Conservation (phyloP, 441 rosid genomes). For the Jatropha multifida region DNA sequence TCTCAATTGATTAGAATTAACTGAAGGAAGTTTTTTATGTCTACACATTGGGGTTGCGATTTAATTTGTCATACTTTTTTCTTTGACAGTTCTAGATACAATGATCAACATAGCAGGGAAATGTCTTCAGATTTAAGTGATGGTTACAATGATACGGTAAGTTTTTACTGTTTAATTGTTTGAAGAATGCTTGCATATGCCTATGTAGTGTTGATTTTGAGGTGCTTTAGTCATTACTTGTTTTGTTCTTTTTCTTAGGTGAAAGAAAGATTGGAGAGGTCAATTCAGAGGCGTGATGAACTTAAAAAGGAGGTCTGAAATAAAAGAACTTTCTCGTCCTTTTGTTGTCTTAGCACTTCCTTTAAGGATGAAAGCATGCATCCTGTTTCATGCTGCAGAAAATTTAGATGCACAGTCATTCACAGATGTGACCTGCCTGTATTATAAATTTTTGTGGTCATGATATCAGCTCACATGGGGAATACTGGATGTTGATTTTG, state of each 20-base stretch:
- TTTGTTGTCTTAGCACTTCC: not conserved
- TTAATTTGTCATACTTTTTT: constrained; percentile 18
- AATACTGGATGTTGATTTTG: not conserved
- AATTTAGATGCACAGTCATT: not conserved
- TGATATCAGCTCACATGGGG: not conserved
- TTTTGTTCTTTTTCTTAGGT: constrained; percentile 41
- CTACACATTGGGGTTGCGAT: constrained; percentile 8
- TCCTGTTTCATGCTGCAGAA: not conserved
- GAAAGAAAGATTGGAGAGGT: constrained; percentile 53
- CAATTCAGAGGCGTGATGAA: constrained; percentile 46
- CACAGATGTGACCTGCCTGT: not conserved
- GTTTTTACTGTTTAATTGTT: constrained; percentile 13
- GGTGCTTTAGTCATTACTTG: not conserved
- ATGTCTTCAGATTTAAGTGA: constrained; percentile 50
- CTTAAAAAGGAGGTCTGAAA: constrained; percentile 62
- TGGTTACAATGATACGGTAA: constrained; percentile 51
- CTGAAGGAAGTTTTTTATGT: not conserved
- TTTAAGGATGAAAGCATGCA: not conserved
- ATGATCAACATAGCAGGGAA: constrained; percentile 43
- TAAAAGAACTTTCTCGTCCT: not conserved
- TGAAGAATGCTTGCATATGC: not conserved
- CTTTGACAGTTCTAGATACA: constrained; percentile 42
- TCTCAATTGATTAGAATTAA: not conserved
- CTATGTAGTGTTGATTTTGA: not conserved
- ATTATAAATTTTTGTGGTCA: not conserved